These are phyloP conservation scores for Baorangia bicolor DNA, from an alignment of 768 basidiomycete genomes.

Conservation along the genomic window DNA sequence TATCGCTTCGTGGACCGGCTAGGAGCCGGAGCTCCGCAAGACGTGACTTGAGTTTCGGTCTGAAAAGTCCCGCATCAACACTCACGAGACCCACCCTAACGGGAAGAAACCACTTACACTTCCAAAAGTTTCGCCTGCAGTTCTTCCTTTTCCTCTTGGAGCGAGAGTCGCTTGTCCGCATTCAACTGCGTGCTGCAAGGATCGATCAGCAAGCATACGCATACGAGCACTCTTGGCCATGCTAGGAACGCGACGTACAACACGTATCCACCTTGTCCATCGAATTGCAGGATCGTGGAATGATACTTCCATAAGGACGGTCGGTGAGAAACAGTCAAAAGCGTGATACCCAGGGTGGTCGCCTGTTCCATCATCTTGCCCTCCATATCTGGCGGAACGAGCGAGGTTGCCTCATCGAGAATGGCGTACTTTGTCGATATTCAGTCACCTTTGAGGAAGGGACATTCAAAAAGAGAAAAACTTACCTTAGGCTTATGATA, in stretches of 20 bases:
- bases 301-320: slow-evolving; percentile 95
- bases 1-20: slow-evolving; percentile 23
- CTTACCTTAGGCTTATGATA: slow-evolving; percentile 90
- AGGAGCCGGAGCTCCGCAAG: slow-evolving; percentile 63
- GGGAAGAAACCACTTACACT: slow-evolving; percentile 54
- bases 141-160: slow-evolving; percentile 93
- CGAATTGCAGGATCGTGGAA: slow-evolving; percentile 83
- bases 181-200: slow-evolving; percentile 75
- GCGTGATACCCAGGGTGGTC: slow-evolving; percentile 81
- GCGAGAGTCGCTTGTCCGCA: slow-evolving; percentile 81
- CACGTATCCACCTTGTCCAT: slow-evolving; percentile 93
- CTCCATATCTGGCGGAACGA: slow-evolving; percentile 91
- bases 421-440: slow-evolving; percentile 76
- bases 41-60: slow-evolving; percentile 79
- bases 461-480: background rate
- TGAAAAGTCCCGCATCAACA: slow-evolving; percentile 26
- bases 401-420: slow-evolving; percentile 93
- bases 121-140: slow-evolving; percentile 84
- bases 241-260: slow-evolving; percentile 58
- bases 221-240: background rate
- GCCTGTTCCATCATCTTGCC: slow-evolving; percentile 95
- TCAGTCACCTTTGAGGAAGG: background rate
- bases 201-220: background rate
- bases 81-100: background rate
- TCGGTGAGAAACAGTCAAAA: slow-evolving; percentile 93